phyloP scores from a whole-genome alignment of 768 basidiomycete genomes.

The Suillus alpinus region DNA sequence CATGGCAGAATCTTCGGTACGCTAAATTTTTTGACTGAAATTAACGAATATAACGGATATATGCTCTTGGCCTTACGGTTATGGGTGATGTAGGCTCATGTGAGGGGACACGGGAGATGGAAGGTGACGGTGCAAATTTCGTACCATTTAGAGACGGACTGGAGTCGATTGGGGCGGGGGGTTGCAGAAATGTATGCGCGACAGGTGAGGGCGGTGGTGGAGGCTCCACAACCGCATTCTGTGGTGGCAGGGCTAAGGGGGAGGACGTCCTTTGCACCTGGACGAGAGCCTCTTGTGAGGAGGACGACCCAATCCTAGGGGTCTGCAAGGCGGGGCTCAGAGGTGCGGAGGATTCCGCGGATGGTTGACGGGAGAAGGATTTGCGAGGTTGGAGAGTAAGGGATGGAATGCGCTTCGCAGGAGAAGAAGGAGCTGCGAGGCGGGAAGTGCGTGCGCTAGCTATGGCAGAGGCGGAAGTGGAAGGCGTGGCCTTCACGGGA shows the following conservation, averaged over 20 bases:
- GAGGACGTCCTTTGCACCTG: conserved; percentile 34
- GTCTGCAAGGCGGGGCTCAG: conserved; percentile 27
- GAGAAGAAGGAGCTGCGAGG: conserved; percentile 43
- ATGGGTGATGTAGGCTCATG: conserved; percentile 23
- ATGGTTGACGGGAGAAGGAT: conserved; percentile 46
- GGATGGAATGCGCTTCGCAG: conserved; percentile 53
- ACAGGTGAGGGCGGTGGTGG: conserved; percentile 18
- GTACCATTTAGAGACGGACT: conserved; percentile 15
- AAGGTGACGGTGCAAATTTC: not conserved
- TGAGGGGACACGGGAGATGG: conserved; percentile 4
- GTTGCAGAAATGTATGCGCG: conserved; percentile 4
- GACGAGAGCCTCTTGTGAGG: conserved; percentile 19
- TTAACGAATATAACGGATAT: not conserved
- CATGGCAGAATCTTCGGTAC: conserved; percentile 40
- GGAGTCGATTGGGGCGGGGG: conserved; percentile 16
- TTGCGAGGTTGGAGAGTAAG: conserved; percentile 48
- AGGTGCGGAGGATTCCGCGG: conserved; percentile 34
- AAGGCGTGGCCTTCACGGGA: conserved; percentile 47
- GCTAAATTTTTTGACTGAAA: conserved; percentile 18
- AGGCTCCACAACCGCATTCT: conserved; percentile 30
- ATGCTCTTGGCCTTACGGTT: conserved; percentile 15
- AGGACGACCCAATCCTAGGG: conserved; percentile 30
- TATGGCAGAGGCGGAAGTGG: conserved; percentile 28
- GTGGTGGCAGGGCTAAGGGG: conserved; percentile 34
- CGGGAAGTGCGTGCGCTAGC: conserved; percentile 26